phyloP scores from a whole-genome alignment of 2,329 filamentous ascomycete genomes.

The Exophiala aquamarina region DNA sequence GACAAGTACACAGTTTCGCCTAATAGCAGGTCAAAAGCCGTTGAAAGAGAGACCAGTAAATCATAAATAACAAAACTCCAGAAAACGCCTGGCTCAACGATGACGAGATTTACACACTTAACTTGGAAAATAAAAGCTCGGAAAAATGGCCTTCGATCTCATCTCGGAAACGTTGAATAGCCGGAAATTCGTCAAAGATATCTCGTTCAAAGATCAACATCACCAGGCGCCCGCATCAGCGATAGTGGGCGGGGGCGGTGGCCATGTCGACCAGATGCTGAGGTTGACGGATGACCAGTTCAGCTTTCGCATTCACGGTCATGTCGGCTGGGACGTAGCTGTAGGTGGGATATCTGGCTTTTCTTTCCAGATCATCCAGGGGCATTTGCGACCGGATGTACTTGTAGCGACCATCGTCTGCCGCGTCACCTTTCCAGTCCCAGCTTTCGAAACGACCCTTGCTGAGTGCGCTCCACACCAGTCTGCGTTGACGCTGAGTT shows the following conservation, averaged over 20 bases:
- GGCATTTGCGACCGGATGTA: slow-evolving; percentile 84
- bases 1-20: too few relatives aligned
- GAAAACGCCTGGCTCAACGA: too few relatives aligned
- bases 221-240: slow-evolving; percentile 6
- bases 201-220: too few relatives aligned
- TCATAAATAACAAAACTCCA: too few relatives aligned
- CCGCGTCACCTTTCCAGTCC: slow-evolving; percentile 63
- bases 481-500: slow-evolving; percentile 74
- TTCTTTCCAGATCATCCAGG: slow-evolving; percentile 76
- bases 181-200: too few relatives aligned
- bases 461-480: slow-evolving; percentile 79
- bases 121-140: too few relatives aligned
- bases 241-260: slow-evolving; percentile 21
- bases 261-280: slow-evolving; percentile 20
- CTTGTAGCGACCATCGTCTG: slow-evolving; percentile 55
- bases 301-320: slow-evolving; percentile 15
- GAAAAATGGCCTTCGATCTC: too few relatives aligned
- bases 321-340: slow-evolving; percentile 16
- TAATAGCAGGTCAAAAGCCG: too few relatives aligned
- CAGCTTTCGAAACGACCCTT: slow-evolving; percentile 75
- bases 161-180: too few relatives aligned
- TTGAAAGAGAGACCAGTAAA: too few relatives aligned
- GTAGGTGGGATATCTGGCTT: slow-evolving; percentile 64
- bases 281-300: slow-evolving; percentile 16
- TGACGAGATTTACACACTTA: too few relatives aligned